These are phyloP conservation scores for Hypsizygus marmoreus DNA, from an alignment of 768 basidiomycete species.

Conservation along the genomic window DNA sequence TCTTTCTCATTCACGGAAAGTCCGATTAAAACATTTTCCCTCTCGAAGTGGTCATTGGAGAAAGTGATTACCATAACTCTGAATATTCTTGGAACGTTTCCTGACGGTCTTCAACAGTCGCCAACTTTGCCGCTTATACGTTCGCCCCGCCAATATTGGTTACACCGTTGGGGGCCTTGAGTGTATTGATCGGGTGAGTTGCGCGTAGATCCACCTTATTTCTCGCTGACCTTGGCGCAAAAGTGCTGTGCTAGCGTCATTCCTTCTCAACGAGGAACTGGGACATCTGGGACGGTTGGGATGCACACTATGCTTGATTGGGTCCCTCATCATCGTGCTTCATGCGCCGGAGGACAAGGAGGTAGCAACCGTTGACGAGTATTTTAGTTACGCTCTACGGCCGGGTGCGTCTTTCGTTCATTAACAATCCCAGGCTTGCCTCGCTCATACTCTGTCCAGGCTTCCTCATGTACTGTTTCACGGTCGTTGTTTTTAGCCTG, in stretches of 20 bases:
- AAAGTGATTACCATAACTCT: conserved; percentile 53
- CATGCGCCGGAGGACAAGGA: conserved; percentile 97
- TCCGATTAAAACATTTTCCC: conserved; percentile 5
- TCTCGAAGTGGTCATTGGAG: conserved; percentile 82
- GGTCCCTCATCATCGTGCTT: conserved; percentile 91
- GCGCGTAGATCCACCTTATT: neutral
- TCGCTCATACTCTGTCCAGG: conserved; percentile 44
- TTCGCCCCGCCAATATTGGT: conserved; percentile 98
- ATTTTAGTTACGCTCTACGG: conserved; percentile 88
- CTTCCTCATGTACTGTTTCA: conserved; percentile 89
- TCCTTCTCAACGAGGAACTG: conserved; percentile 89
- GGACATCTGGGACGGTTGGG: conserved; percentile 91
- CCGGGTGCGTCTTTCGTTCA: conserved; percentile 59
- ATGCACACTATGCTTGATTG: conserved; percentile 80
- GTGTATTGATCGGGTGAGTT: conserved; percentile 91
- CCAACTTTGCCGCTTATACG: conserved; percentile 95
- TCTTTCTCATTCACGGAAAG: conserved; percentile 8
- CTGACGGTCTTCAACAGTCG: conserved; percentile 44
- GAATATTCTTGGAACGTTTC: neutral
- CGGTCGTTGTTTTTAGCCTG: conserved; percentile 76
- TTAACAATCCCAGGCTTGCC: neutral
- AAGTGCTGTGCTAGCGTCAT: conserved; percentile 92
- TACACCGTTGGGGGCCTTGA: conserved; percentile 96
- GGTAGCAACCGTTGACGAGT: conserved; percentile 90
- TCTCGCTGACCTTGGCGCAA: conserved; percentile 2